A percentile compares a stretch with the other conserved stretches of the same genome.
These are phyloP conservation scores for Isabelozyma pseudorhagii DNA, from an alignment of 805 yeast genomes.

Conservation along the genomic window DNA sequence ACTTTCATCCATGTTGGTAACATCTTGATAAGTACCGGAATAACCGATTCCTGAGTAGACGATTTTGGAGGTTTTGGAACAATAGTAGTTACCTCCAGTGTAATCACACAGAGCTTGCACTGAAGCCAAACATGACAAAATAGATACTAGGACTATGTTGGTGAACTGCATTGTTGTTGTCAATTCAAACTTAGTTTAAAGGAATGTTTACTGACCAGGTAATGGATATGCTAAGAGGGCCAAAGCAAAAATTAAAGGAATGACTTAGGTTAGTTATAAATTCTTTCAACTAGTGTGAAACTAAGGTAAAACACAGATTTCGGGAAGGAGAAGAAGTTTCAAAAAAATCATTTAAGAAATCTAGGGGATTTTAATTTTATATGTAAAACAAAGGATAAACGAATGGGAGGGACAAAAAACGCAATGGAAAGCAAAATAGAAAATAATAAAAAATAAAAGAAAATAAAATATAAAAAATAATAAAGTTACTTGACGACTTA, in stretches of 20 bases:
- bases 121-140: slow-evolving; percentile 15
- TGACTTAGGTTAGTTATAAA: slow-evolving; percentile 1
- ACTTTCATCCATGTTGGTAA: slow-evolving; percentile 71
- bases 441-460: neutral
- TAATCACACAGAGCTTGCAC: slow-evolving; percentile 37
- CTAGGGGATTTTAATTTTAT: neutral
- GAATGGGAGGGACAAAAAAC: neutral
- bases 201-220: neutral
- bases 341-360: neutral
- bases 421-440: neutral
- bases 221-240: neutral
- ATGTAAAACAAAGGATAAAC: neutral
- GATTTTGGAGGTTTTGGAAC: slow-evolving; percentile 66
- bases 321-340: neutral
- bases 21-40: slow-evolving; percentile 79
- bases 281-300: neutral
- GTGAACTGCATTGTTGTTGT: slow-evolving; percentile 18
- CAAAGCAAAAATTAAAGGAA: neutral
- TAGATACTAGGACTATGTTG: slow-evolving; percentile 17
- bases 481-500: neutral
- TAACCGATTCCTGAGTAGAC: slow-evolving; percentile 73
- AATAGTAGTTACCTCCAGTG: slow-evolving; percentile 79
- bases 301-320: neutral
- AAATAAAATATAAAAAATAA: neutral
- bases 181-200: neutral